Evolutionary conservation across 2,329 filamentous ascomycete genomes (phyloP).

Genomic region (Orbilia oligospora): DNA sequence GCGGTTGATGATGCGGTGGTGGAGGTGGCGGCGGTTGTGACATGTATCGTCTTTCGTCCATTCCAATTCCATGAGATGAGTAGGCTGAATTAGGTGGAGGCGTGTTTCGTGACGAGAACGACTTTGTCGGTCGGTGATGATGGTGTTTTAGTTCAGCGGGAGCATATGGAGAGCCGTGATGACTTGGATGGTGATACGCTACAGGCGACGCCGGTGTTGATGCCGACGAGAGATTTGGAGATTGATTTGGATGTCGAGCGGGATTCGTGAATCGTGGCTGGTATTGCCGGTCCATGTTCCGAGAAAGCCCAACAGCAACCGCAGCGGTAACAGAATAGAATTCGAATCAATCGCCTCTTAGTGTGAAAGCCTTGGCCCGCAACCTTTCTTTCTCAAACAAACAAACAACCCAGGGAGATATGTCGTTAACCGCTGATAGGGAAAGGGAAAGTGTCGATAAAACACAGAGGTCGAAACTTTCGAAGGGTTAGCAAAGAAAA

Average conservation of each 20-base stretch:
- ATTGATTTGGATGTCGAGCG: constrained; percentile 56
- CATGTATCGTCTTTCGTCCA: constrained; percentile 59
- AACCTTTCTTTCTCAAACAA: constrained; percentile 40
- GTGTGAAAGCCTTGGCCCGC: constrained; percentile 47
- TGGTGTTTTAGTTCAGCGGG: constrained; percentile 54
- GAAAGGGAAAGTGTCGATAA: constrained; percentile 28
- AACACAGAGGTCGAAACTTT: constrained; percentile 17
- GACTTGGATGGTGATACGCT: constrained; percentile 51
- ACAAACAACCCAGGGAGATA: constrained; percentile 24
- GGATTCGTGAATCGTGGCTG: constrained; percentile 58
- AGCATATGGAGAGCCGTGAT: constrained; percentile 53
- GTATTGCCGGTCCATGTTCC: constrained; percentile 60
- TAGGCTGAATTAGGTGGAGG: constrained; percentile 53
- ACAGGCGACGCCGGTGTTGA: constrained; percentile 58
- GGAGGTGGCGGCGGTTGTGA: constrained; percentile 59
- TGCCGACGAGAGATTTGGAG: constrained; percentile 57
- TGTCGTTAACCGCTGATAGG: constrained; percentile 34
- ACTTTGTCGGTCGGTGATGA: constrained; percentile 54
- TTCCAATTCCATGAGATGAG: constrained; percentile 45
- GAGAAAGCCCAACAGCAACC: constrained; percentile 24
- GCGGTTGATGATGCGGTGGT: constrained; percentile 58
- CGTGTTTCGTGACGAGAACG: constrained; percentile 60
- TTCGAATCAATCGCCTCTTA: constrained; percentile 25
- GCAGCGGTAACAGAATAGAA: constrained; percentile 12
- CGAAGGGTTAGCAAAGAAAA: constrained; percentile 19